Percentiles rank a stretch among this genome's conserved stretches.
Conservation (phyloP, 2,329 filamentous ascomycete genomes). For the Colletotrichum phormii region DNA sequence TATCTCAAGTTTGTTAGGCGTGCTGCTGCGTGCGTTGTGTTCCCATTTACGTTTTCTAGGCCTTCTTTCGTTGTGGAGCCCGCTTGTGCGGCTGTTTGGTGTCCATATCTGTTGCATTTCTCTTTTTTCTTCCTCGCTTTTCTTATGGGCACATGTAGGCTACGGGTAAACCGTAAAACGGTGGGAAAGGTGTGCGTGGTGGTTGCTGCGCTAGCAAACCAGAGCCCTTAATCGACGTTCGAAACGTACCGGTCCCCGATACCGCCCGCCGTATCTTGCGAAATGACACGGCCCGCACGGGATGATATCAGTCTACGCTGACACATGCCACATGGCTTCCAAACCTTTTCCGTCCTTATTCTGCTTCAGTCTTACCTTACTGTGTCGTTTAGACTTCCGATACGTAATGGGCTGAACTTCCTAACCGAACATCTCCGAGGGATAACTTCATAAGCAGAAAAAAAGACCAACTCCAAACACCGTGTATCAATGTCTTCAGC, state of each 20-base stretch:
- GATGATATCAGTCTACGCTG: neutral
- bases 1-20: neutral
- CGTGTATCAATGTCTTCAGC: neutral
- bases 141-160: neutral
- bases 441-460: neutral
- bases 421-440: neutral
- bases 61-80: neutral
- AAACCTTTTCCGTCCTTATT: neutral
- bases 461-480: neutral
- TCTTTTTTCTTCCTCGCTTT: neutral
- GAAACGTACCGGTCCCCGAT: slow-evolving; percentile 13
- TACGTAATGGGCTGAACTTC: neutral
- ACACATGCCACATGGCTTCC: slow-evolving; percentile 6
- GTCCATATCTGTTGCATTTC: neutral
- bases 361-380: neutral
- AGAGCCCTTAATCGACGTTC: slow-evolving; percentile 5
- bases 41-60: slow-evolving; percentile 26
- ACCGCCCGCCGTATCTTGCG: slow-evolving; percentile 9
- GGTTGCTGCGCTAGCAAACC: neutral
- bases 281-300: slow-evolving; percentile 8
- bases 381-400: neutral
- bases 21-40: neutral
- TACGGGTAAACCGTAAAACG: neutral
- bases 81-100: neutral
- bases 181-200: neutral